These are phyloP conservation scores for Nectriaceae sp. DNA, from an alignment of 2,329 filamentous ascomycete species.

Conservation along the genomic window DNA sequence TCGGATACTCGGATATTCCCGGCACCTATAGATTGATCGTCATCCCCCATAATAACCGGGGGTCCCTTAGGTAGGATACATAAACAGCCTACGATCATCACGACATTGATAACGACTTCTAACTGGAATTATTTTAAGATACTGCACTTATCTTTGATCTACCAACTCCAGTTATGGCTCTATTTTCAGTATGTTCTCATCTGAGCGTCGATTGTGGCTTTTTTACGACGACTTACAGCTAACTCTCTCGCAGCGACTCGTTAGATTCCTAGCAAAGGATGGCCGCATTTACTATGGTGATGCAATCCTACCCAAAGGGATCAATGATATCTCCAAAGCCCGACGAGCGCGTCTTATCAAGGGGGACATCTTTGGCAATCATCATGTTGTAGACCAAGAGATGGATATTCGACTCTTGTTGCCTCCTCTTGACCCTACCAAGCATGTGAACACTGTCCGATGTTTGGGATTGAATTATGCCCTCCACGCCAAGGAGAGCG, in stretches of 20 bases:
- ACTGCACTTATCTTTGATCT: too few species aligned
- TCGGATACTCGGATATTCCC: too few species aligned
- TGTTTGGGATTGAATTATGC: conserved; percentile 74
- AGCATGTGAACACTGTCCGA: conserved; percentile 66
- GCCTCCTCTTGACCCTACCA: conserved; percentile 59
- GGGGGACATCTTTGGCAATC: conserved; percentile 66
- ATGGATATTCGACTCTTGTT: conserved; percentile 59
- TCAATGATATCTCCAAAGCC: conserved; percentile 61
- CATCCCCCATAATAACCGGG: too few species aligned
- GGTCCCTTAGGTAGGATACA: too few species aligned
- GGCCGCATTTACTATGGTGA: conserved; percentile 73
- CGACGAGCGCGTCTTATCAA: conserved; percentile 62
- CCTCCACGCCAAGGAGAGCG: conserved; percentile 69
- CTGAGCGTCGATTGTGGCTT: too few species aligned
- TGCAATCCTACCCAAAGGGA: conserved; percentile 65
- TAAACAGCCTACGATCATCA: too few species aligned
- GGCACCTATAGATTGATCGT: too few species aligned
- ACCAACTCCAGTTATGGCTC: not conserved
- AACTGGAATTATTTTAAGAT: too few species aligned
- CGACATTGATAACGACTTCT: too few species aligned
- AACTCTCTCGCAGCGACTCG: conserved; percentile 55
- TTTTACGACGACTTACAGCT: not conserved
- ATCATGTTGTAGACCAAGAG: conserved; percentile 64
- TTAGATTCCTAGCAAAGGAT: conserved; percentile 73
- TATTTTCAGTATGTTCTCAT: not conserved